Evolutionary conservation across 2,329 filamentous ascomycete species (phyloP).

Genomic region (Epichloe elymi): DNA sequence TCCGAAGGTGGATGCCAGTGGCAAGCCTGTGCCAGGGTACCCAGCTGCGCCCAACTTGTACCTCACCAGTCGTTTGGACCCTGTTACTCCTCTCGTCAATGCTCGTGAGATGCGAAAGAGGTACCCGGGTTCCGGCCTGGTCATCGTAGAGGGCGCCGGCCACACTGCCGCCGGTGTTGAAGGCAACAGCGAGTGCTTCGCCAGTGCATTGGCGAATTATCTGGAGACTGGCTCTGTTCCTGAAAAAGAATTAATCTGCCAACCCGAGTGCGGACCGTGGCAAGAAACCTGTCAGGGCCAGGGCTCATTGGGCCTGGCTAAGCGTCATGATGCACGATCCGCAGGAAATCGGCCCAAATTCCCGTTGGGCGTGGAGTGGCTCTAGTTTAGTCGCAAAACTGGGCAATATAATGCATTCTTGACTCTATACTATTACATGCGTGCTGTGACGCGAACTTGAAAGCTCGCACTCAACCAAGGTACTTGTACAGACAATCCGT

Average conservation of each 20-base stretch:
- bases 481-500: neutral
- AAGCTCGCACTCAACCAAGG: neutral
- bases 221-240: slow-evolving; percentile 18
- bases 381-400: neutral
- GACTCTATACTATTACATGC: neutral
- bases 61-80: slow-evolving; percentile 28
- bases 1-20: slow-evolving; percentile 5
- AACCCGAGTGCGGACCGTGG: slow-evolving; percentile 10
- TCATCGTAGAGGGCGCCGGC: slow-evolving; percentile 18
- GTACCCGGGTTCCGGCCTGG: slow-evolving; percentile 16
- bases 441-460: neutral
- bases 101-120: slow-evolving; percentile 18
- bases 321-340: neutral
- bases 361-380: neutral
- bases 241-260: slow-evolving; percentile 5
- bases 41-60: slow-evolving; percentile 18
- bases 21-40: neutral
- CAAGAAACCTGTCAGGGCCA: neutral
- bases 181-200: slow-evolving; percentile 10
- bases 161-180: slow-evolving; percentile 12
- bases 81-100: slow-evolving; percentile 25
- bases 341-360: neutral
- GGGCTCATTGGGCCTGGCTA: neutral
- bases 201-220: slow-evolving; percentile 13
- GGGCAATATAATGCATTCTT: neutral